Evolutionary conservation across 768 basidiomycete genomes (phyloP).

Genomic region (Serendipita sp.): DNA sequence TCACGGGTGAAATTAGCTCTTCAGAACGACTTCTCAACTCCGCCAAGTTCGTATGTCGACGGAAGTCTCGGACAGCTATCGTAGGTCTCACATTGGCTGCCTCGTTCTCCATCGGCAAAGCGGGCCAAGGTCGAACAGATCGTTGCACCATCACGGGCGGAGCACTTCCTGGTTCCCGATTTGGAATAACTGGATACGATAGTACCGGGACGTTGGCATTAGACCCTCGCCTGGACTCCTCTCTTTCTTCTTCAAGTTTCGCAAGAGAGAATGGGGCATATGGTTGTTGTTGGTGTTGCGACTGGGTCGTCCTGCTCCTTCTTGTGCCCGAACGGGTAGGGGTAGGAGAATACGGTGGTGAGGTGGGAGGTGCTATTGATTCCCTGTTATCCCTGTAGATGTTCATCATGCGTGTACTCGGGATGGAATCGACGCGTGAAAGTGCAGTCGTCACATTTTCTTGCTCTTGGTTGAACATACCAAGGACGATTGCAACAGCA

Average conservation of each 20-base stretch:
- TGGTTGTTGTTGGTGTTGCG: neutral
- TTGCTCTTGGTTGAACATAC: neutral
- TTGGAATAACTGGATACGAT: neutral
- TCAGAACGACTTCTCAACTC: too few relatives aligned
- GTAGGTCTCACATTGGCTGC: too few relatives aligned
- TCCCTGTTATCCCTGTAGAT: neutral
- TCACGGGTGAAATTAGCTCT: too few relatives aligned
- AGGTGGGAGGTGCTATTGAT: neutral
- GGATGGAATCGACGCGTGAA: slow-evolving; percentile 1
- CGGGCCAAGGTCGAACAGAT: neutral
- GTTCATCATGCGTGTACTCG: neutral
- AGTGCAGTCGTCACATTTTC: neutral
- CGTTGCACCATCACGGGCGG: neutral
- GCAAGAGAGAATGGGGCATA: neutral
- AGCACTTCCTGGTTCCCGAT: neutral
- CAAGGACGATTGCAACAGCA: slow-evolving; percentile 25
- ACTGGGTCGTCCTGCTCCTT: neutral
- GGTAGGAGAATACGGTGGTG: neutral
- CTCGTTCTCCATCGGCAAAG: neutral
- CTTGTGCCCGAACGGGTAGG: too few relatives aligned
- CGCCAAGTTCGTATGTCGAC: too few relatives aligned
- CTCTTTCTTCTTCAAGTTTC: neutral
- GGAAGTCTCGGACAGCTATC: too few relatives aligned
- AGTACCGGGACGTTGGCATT: too few relatives aligned
- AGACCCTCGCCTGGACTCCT: neutral